These are phyloP conservation scores for Xylaria palmicola DNA, from an alignment of 495 filamentous ascomycete species.

Conservation along the genomic window DNA sequence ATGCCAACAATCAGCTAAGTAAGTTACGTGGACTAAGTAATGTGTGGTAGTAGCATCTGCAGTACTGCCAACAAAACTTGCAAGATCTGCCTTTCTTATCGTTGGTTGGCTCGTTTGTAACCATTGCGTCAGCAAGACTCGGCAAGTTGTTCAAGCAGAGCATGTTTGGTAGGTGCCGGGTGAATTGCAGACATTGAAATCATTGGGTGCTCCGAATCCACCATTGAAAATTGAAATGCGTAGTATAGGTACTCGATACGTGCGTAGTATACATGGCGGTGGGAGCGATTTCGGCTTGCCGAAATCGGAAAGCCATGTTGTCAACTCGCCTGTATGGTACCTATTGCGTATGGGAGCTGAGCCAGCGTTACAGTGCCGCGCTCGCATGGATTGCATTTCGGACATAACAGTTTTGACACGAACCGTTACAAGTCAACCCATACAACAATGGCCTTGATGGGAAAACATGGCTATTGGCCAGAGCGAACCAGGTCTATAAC, in stretches of 20 bases:
- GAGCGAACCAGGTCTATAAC: not conserved
- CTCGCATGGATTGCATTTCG: not conserved
- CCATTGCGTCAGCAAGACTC: not conserved
- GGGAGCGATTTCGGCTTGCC: conserved; percentile 4
- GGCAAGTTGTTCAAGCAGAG: not conserved
- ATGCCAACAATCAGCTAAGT: not conserved
- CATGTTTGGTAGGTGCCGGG: not conserved
- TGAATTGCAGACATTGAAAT: not conserved
- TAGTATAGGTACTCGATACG: no score
- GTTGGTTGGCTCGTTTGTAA: not conserved
- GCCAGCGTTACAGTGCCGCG: not conserved
- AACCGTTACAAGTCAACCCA: not conserved
- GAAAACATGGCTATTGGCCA: not conserved
- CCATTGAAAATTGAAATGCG: no score
- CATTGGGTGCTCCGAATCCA: not conserved
- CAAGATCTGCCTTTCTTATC: not conserved
- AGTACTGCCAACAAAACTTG: not conserved
- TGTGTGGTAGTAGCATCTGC: not conserved
- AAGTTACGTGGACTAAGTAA: not conserved
- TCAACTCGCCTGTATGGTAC: not conserved
- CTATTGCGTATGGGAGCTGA: not conserved
- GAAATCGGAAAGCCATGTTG: conserved; percentile 10
- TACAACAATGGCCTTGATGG: not conserved
- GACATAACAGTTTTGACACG: not conserved
- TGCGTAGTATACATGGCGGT: not conserved